Evolutionary conservation across 1,284 basidiomycete genomes (phyloP).

Genomic region (Leucoagaricus sp.): DNA sequence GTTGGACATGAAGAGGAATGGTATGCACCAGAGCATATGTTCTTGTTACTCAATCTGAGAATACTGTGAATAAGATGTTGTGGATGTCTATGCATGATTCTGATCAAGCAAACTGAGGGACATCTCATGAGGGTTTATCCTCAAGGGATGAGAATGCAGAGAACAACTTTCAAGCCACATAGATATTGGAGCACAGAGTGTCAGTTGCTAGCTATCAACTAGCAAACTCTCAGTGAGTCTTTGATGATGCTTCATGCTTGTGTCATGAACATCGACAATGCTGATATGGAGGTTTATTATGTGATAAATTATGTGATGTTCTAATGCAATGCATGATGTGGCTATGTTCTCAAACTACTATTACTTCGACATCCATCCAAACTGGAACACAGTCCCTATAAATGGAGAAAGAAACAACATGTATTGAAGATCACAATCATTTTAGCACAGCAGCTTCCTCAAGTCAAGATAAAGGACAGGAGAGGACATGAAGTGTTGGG

Average conservation of each 20-base stretch:
- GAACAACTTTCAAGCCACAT: constrained; percentile 89
- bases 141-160: constrained; percentile 78
- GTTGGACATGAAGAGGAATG: constrained; percentile 78
- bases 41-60: constrained; percentile 94
- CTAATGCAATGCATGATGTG: constrained; percentile 81
- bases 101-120: constrained; percentile 88
- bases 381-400: constrained; percentile 33
- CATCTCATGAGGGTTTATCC: constrained; percentile 94
- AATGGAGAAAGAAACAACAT: constrained; percentile 62
- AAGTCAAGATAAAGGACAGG: constrained; percentile 64
- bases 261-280: not conserved
- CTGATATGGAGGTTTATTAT: constrained; percentile 71
- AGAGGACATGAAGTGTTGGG: constrained; percentile 58
- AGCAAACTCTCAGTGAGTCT: constrained; percentile 86
- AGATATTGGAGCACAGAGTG: constrained; percentile 89
- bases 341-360: constrained; percentile 90
- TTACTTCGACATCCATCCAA: constrained; percentile 55
- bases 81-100: constrained; percentile 58
- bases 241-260: not conserved
- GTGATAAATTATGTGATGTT: constrained; percentile 97
- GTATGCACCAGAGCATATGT: constrained; percentile 89
- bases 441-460: constrained; percentile 89
- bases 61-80: constrained; percentile 66
- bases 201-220: constrained; percentile 96
- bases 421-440: constrained; percentile 74